phyloP scores from a whole-genome alignment of 495 filamentous ascomycete genomes.

The Xylaria telfairii region DNA sequence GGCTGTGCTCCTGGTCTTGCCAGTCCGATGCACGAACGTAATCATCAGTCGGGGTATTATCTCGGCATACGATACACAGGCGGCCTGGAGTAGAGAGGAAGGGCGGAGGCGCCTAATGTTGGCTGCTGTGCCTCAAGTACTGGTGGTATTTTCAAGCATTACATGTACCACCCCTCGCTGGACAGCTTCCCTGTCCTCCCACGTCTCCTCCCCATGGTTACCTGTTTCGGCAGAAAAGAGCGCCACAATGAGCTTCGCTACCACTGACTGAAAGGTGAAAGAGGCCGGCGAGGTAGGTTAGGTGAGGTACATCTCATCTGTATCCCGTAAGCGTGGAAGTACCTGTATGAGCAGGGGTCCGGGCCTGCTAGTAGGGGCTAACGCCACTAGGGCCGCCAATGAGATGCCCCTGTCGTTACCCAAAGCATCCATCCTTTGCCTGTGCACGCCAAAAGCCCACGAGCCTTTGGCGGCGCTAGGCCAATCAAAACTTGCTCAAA shows the following conservation, averaged over 20 bases:
- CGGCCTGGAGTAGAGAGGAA: not conserved
- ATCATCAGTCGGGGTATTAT: not conserved
- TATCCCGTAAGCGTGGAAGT: not conserved
- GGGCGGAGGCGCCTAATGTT: not conserved
- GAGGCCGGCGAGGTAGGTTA: not conserved
- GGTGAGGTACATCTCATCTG: not conserved
- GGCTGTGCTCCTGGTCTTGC: not conserved
- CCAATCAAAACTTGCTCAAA: constrained; percentile 63
- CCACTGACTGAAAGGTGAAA: too few relatives aligned
- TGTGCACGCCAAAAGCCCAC: constrained; percentile 33
- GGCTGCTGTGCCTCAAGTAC: not conserved
- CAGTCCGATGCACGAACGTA: not conserved
- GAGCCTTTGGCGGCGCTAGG: constrained; percentile 31
- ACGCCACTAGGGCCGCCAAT: constrained; percentile 30
- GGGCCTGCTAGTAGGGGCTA: constrained; percentile 8
- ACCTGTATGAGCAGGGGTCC: constrained; percentile 1
- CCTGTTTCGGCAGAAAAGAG: not conserved
- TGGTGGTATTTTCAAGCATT: not conserved
- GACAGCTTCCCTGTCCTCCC: not conserved
- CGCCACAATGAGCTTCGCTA: not conserved
- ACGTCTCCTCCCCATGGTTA: not conserved
- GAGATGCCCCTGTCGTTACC: constrained; percentile 22
- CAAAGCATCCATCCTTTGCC: constrained; percentile 22
- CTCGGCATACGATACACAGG: constrained; percentile 1
- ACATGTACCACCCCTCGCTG: not conserved